Evolutionary conservation across 495 filamentous ascomycete species (phyloP), one percentile per base, ranked within the genome.

Genomic region (Penicillium nucicola): DNA sequence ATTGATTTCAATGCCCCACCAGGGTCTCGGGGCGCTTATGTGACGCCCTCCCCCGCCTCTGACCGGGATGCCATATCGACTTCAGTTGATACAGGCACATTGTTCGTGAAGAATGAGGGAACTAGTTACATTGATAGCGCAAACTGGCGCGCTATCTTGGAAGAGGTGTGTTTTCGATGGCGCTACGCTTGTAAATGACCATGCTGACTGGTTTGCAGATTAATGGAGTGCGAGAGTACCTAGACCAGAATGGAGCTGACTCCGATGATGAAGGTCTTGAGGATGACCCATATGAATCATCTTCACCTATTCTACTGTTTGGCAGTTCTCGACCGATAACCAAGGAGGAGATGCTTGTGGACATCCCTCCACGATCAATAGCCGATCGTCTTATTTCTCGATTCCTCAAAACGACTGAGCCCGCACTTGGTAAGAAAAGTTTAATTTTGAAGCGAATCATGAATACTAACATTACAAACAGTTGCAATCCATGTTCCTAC

Each of bases 51-150:
- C 2, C 86, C 86, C 57, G 85, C 90, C 46, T 77, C 84, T 14
- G 87, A 92, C 50, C 82, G 84, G 18, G 77, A 88, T 6, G 75
- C 82, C 15, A 81, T 79, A 34, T 19, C 34, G 18, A 48, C 56
- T 10, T 53, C 56, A 2, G 49, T 39, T 34, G 61, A 61, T 31
- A 49, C 66, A 7, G 92, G 92, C 9, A 80, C 87, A 36, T 75
- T 97, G 57, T 85, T 86, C 53, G 86, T 96, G 23, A 63, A 71
- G 17, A 50, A 71, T 11, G 63, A 66, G 7, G 73, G 69, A 10
- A 68, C 68, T 12, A 71, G 66, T 31, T 79, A 81, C 55, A 72
- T 81, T 18, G 72, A 81, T 40, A 62, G 68, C 22, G 66, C 68
- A 2, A 68, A 78, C 51, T 81, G 76, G 77, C 72, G 74, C 32